Evolutionary conservation across 192 early-diverging fungal genomes (phyloP), one percentile per base, ranked within the genome.

Genomic region (Umbelopsis sp.): DNA sequence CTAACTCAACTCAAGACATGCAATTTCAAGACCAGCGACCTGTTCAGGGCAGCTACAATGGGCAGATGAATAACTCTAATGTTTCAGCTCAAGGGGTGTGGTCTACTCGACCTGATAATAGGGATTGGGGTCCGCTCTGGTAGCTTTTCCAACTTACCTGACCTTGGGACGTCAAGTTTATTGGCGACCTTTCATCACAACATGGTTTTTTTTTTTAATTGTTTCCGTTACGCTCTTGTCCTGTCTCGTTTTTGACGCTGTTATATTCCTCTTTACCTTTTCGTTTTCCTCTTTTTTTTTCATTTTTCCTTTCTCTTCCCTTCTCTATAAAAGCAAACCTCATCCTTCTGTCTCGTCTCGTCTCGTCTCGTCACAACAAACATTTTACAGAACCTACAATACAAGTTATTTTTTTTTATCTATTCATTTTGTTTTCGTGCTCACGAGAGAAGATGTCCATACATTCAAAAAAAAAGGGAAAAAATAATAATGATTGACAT

Each of bases 101-200:
- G 56, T 62, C 56, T 2, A 62, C 14, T 62, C 56, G 56, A 62
- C 56, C 56, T 20, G 56, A 62, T 31, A 62, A 34, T 62, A 26
- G 56, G 17, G 56, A 62, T 62, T 62, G 56, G 56, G 56, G 56
- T 1, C 56, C 56, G 31, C 56, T 62, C n/a, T 62, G 56, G 56
- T 62, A 62, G 26, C 10, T 31, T 16, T 34, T 20, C n/a, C n/a
- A n/a, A n/a, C n/a, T n/a, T n/a, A n/a, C n/a, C n/a, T n/a, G n/a
- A n/a, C n/a, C n/a, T n/a, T n/a, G n/a, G n/a, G n/a, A n/a, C n/a
- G n/a, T n/a, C n/a, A n/a, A n/a, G n/a, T n/a, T n/a, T n/a, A n/a
- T n/a, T n/a, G n/a, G n/a, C n/a, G n/a, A n/a, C n/a, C n/a, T n/a
- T n/a, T n/a, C n/a, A n/a, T n/a, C n/a, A n/a, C n/a, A n/a, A n/a